Evolutionary conservation across 306 rosid genomes (phyloP).

Genomic region (Rosa lucieae): DNA sequence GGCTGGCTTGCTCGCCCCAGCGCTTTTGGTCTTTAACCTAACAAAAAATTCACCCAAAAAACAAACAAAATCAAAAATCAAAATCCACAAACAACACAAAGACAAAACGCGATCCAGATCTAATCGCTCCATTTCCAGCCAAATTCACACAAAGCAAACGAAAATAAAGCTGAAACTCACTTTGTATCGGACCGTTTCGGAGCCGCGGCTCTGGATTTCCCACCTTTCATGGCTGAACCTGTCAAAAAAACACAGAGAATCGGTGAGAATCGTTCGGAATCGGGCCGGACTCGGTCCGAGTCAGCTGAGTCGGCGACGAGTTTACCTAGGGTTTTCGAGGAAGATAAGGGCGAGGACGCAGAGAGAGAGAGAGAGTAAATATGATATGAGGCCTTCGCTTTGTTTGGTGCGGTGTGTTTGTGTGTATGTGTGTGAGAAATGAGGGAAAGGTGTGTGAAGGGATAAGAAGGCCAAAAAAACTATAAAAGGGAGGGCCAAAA

Average conservation of each 20-base stretch:
- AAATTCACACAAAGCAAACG: not conserved
- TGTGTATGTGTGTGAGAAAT: slow-evolving; percentile 17
- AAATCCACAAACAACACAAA: not conserved
- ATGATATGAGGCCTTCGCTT: slow-evolving; percentile 18
- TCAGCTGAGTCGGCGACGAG: slow-evolving; percentile 9
- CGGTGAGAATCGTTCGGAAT: slow-evolving; percentile 4
- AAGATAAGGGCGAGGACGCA: slow-evolving; percentile 19
- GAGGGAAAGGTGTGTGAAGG: slow-evolving; percentile 27
- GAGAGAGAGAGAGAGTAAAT: not conserved
- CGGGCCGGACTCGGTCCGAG: slow-evolving; percentile 23
- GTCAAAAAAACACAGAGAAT: slow-evolving; percentile 10
- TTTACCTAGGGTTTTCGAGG: slow-evolving; percentile 25
- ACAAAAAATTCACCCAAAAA: not conserved
- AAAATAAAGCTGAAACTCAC: slow-evolving; percentile 30
- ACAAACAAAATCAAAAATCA: not conserved
- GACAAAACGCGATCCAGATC: slow-evolving; percentile 20
- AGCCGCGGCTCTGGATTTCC: slow-evolving; percentile 59
- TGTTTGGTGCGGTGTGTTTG: slow-evolving; percentile 29
- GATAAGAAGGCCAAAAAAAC: slow-evolving; percentile 48
- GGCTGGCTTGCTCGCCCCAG: slow-evolving; percentile 49
- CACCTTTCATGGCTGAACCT: slow-evolving; percentile 57
- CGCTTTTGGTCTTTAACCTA: slow-evolving; percentile 77
- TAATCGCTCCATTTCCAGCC: not conserved
- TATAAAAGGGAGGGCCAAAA: slow-evolving; percentile 17
- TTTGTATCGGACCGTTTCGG: slow-evolving; percentile 41